Conservation (phyloP, 768 basidiomycete species). For the Kwoniella mangroviensis region DNA sequence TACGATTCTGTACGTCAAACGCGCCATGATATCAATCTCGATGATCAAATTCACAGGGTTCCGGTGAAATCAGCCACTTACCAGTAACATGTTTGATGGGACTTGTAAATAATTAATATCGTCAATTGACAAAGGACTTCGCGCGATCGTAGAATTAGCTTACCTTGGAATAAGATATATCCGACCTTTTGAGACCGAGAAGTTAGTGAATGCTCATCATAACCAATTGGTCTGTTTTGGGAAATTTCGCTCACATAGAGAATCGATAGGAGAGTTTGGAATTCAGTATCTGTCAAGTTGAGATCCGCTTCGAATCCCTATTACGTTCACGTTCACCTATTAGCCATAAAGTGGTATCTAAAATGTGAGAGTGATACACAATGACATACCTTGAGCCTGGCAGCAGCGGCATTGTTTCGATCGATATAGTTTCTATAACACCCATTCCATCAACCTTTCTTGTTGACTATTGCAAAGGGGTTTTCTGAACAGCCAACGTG, state of each 20-base stretch:
- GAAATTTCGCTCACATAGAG: constrained; percentile 35
- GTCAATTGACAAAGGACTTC: too few relatives aligned
- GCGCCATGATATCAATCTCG: neutral
- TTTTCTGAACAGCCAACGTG: neutral
- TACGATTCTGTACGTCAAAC: constrained; percentile 28
- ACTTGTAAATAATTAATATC: constrained; percentile 10
- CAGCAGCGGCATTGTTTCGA: constrained; percentile 44
- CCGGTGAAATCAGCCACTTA: constrained; percentile 9
- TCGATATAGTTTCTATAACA: constrained; percentile 39
- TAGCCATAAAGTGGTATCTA: too few relatives aligned
- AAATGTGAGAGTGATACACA: neutral
- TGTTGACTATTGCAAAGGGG: neutral
- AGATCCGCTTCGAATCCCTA: constrained; percentile 55
- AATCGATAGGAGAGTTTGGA: constrained; percentile 49
- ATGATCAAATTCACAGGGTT: too few relatives aligned
- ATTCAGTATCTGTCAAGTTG: constrained; percentile 43
- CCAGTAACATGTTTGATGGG: constrained; percentile 54
- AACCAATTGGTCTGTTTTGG: too few relatives aligned
- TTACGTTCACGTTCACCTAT: neutral
- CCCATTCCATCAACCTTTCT: neutral
- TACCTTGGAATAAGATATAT: constrained; percentile 46
- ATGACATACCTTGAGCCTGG: constrained; percentile 27
- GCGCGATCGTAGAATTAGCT: neutral
- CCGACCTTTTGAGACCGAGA: constrained; percentile 30
- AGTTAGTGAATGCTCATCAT: neutral